Evolutionary conservation across 2,329 filamentous ascomycete species (phyloP), one percentile per base, ranked within the genome.

Genomic region (Monilinia aucupariae): DNA sequence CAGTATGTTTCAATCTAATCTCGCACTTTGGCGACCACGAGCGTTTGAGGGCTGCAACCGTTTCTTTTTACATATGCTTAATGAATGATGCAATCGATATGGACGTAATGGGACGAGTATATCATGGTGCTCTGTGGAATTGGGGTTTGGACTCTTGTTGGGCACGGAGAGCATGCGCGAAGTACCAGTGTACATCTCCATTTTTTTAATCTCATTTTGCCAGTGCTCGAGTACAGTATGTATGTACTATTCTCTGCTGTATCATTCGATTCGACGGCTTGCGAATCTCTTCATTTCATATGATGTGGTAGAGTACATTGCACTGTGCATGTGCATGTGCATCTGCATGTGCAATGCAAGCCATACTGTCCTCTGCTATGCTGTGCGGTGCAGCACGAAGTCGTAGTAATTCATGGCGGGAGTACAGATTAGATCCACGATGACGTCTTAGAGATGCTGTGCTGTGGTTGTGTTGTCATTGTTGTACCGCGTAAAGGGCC

Each of bases 1-100:
- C 27, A 50, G 9, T 6, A 15, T 56, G 17, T 56, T 56, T 56
- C 39, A 56, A 56, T 45, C 20, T 22, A 56, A 56, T 56, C 39
- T 56, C 53, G 39, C 20, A 30, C n/a, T 4, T 43, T 13, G 52
- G 9, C 7, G 37, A 54, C 41, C 50, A 25, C n/a, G 6, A 37
- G 39, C n/a, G n/a, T 25, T 53, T 15, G 32, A 17, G 20, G 32
- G 34, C 25, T 32, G 48, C 9, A 32, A 30, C 27, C 2, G 17
- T 32, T 51, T n/a, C n/a, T 34, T 15, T 32, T 50, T 50, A 32
- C 48, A 27, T n/a, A 8, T 8, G 27, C 7, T 50, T 32, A 32
- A 27, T 50, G 8, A n/a, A 49, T 20, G 48, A 34, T 50, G 9
- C 48, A n/a, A 32, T 50, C 8, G 4, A 7, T n/a, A 12, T n/a